A percentile compares a stretch with the other conserved stretches of the same genome.
Conservation (phyloP, 495 filamentous ascomycete genomes). For the Durotheca rogersii region DNA sequence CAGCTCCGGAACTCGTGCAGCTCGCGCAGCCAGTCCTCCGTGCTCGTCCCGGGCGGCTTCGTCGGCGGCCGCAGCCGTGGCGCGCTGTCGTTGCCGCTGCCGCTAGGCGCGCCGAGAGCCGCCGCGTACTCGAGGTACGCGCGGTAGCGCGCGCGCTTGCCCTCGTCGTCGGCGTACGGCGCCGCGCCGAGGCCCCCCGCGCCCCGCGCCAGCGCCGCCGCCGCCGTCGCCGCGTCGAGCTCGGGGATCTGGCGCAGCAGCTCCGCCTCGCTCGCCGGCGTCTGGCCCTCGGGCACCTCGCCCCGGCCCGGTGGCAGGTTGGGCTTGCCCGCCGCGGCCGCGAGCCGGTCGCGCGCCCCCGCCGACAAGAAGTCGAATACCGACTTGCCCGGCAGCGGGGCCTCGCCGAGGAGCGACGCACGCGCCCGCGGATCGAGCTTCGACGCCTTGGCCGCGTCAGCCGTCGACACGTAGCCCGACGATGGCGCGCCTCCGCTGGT, state of each 20-base stretch:
- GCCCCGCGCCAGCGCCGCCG: conserved; percentile 73
- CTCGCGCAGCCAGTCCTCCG: conserved; percentile 77
- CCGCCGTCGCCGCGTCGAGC: conserved; percentile 70
- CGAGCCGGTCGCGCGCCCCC: conserved; percentile 74
- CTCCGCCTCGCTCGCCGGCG: conserved; percentile 59
- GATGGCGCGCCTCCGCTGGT: conserved; percentile 18
- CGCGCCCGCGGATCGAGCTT: conserved; percentile 76
- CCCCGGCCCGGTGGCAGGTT: conserved; percentile 76
- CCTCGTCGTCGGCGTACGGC: conserved; percentile 81
- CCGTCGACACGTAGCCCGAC: conserved; percentile 62
- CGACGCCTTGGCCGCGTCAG: conserved; percentile 72
- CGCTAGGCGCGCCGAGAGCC: conserved; percentile 59
- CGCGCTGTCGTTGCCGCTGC: too few species aligned
- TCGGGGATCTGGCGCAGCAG: conserved; percentile 65
- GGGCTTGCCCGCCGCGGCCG: conserved; percentile 67
- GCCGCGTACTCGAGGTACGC: conserved; percentile 78
- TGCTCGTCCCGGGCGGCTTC: conserved; percentile 48
- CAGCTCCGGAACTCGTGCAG: conserved; percentile 84
- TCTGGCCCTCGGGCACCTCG: conserved; percentile 69
- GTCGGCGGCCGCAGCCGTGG: conserved; percentile 61
- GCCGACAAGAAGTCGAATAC: conserved; percentile 93
- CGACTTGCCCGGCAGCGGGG: conserved; percentile 83
- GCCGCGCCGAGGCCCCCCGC: conserved; percentile 73
- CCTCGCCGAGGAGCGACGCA: conserved; percentile 80
- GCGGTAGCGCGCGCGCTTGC: conserved; percentile 75